Base-by-base conservation (phyloP, 2,329 filamentous ascomycete genomes). In the Thielaviopsis populi region DNA sequence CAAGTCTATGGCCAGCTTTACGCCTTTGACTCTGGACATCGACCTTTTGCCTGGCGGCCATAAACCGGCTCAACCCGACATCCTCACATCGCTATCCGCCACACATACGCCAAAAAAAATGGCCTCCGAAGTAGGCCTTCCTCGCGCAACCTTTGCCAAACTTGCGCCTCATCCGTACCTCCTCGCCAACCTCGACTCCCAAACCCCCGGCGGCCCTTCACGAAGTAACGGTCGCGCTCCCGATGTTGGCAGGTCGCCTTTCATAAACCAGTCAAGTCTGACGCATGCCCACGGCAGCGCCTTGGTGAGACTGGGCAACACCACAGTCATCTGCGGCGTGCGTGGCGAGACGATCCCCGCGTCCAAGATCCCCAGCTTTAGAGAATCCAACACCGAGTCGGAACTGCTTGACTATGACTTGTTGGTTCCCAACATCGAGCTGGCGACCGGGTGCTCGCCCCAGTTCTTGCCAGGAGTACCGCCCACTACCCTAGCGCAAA, bases 321-420 rank as follows among this genome's bases (percentile, higher is more conserved):
- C 92, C 0, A 91, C 90, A 0, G 89, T 91, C n/a, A 91, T 99
- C 43, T 96, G 91, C 72, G 94, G 92, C 65, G 84, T 99, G 22
- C 84, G 92, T 54, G 91, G 81, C 62, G 94, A 99, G 75, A 85
- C 95, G 6, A 78, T 99, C 30, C 79, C 85, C 59, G 85, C 87
- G 2, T 80, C 82, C 60, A 84, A 89, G 71, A 89, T 95, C 66
- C 85, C 86, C 59, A 84, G 83, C 69, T 87, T 80, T 74, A 76
- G 86, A 70, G 60, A 46, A 6, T 69, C 73, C 68, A 70, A 75
- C 71, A 66, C 68, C 66, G 68, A 75, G 67, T 69, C 73, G 62
- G 83, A 83, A 72, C 75, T 84, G 63, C 77, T 76, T 66, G 81
- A 84, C 64, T 81, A 84, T 71, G 85, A 89, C 70, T 77, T 99